Base-by-base conservation (phyloP, 2,329 filamentous ascomycete species). In the Podosphaera fusca region DNA sequence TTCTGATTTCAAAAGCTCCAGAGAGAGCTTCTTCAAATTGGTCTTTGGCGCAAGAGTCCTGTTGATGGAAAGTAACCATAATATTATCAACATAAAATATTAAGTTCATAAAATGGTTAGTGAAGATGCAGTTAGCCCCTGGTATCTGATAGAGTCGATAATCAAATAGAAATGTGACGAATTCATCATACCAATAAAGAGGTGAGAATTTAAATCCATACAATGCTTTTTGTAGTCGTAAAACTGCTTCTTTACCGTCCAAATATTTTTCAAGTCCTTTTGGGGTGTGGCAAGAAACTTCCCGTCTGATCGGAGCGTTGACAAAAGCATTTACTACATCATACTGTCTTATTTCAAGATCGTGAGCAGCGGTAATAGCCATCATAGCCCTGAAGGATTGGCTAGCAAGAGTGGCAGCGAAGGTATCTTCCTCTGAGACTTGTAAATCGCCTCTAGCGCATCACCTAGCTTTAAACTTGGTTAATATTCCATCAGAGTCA, bases 391-490 rank as follows among this genome's bases (percentile, higher is more conserved):
- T 12, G 31, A 51, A 21, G 12, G 31, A 29, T 51, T 3, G 31
- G 4, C n/a, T 38, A 21, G 54, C 38, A 7, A 55, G 35, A 3
- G 54, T 55, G 10, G 54, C 54, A 3, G 38, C 38, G 31, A 0
- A 56, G 8, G 57, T 58, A 7, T 56, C 45, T 12, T 60, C 53
- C 4, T 55, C 8, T 8, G 33, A 46, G 29, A 47, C 33, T 47
- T 64, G 55, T 29, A 62, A 57, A 42, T 64, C 61, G 36, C 62
- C 60, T 30, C 59, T 47, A n/a, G 63, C 62, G 35, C 59, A 63
- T 14, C 63, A 52, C n/a, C 63, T n/a, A 30, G 63, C 61, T 46
- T 64, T 64, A 29, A 40, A 50, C 3, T 45, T 45, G 12, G 21
- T 45, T 21, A 3, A 45, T 45, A 45, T 45, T 3, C 40, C 40